Evolutionary conservation across 768 basidiomycete species (phyloP).

Genomic region (Lactarius indigo): DNA sequence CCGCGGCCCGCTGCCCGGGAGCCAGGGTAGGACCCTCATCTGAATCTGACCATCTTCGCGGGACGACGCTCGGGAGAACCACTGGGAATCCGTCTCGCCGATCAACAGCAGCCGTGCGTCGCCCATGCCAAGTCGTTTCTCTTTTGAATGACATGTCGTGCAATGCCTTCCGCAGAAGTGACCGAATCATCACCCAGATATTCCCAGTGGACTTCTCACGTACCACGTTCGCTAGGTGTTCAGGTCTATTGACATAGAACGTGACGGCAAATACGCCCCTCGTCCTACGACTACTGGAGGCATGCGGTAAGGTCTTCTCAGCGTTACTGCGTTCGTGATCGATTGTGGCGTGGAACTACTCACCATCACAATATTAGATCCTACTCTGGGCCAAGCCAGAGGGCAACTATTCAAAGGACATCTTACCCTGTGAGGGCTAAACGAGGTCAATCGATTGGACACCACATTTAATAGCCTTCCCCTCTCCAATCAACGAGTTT

Average conservation of each 20-base stretch:
- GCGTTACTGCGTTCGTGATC: slow-evolving; percentile 6
- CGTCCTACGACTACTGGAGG: slow-evolving; percentile 5
- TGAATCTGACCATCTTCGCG: slow-evolving; percentile 12
- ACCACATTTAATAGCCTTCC: slow-evolving; percentile 5
- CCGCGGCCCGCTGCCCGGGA: slow-evolving; percentile 13
- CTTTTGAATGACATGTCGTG: neutral
- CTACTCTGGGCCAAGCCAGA: neutral
- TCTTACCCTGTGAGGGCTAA: neutral
- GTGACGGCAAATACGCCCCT: neutral
- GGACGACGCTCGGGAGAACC: slow-evolving; percentile 14
- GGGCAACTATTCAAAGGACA: neutral
- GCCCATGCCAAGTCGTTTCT: neutral
- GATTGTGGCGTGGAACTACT: slow-evolving; percentile 20
- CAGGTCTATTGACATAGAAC: neutral
- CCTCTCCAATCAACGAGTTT: slow-evolving; percentile 12
- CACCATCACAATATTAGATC: neutral
- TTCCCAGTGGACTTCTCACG: neutral
- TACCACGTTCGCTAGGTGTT: neutral
- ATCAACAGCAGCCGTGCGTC: slow-evolving; percentile 11
- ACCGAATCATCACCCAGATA: neutral
- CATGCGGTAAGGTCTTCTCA: slow-evolving; percentile 1
- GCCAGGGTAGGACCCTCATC: slow-evolving; percentile 14
- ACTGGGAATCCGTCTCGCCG: slow-evolving; percentile 14
- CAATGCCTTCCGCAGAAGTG: neutral
- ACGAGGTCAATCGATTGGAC: slow-evolving; percentile 11